A percentile compares a stretch with the other conserved stretches of the same genome.
phyloP scores from a whole-genome alignment of 2,329 filamentous ascomycete species.

The Aaosphaeria arxii region DNA sequence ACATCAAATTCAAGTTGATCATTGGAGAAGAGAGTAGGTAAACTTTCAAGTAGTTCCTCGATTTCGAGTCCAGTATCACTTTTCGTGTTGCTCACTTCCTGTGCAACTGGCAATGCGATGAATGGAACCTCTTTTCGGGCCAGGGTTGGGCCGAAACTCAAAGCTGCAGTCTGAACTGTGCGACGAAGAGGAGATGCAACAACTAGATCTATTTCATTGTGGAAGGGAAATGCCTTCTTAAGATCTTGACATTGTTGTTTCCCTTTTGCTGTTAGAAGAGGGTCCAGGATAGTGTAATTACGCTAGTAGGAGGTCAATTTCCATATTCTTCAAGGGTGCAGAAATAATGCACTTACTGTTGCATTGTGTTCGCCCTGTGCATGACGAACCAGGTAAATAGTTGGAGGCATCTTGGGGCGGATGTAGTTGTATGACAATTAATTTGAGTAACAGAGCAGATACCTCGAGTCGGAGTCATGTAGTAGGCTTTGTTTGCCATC shows the following conservation, averaged over 20 bases:
- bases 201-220: constrained; percentile 54
- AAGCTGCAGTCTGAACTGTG: constrained; percentile 74
- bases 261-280: constrained; percentile 4
- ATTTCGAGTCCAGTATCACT: constrained; percentile 71
- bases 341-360: neutral
- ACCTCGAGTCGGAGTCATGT: too few species aligned
- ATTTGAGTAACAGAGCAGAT: too few species aligned
- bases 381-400: constrained; percentile 6
- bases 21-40: constrained; percentile 45
- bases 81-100: constrained; percentile 72
- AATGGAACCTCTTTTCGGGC: constrained; percentile 39
- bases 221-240: constrained; percentile 1
- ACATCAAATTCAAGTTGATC: constrained; percentile 55
- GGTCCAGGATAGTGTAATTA: constrained; percentile 2
- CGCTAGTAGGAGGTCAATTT: neutral
- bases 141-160: constrained; percentile 59
- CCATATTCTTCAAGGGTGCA: too few species aligned
- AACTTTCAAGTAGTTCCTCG: constrained; percentile 44
- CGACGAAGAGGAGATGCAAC: constrained; percentile 77
- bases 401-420: constrained; percentile 3
- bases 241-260: constrained; percentile 4
- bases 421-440: too few species aligned
- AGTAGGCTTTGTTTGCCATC: too few species aligned
- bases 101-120: constrained; percentile 69
- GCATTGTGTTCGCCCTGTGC: constrained; percentile 8